Evolutionary conservation across 371 early-diverging fungal genomes (phyloP).

Genomic region (Mortierella sp.): DNA sequence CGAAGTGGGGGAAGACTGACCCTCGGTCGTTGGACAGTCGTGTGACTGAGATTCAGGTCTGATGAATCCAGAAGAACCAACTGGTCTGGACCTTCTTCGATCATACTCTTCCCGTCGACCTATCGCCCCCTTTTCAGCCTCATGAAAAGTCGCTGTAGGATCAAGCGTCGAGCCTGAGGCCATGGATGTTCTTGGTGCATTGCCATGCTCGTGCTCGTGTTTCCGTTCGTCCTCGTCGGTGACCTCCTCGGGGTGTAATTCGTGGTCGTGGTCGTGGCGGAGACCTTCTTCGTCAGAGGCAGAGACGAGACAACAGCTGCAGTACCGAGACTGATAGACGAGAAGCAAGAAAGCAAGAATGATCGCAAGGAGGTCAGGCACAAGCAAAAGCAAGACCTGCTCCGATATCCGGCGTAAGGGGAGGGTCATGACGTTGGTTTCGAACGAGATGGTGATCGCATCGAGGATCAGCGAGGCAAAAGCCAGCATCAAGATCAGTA

Average conservation of each 20-base stretch:
- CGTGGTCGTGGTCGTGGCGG: constrained; percentile 1
- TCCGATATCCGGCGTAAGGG: not conserved
- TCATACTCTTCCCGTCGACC: not conserved
- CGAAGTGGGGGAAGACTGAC: no score
- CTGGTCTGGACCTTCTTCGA: no score
- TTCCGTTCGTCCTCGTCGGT: not conserved
- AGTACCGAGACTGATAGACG: constrained; percentile 8
- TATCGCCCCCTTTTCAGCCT: not conserved
- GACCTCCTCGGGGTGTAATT: no score
- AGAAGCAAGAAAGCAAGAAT: constrained; percentile 13
- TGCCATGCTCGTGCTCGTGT: not conserved
- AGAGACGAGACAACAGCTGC: constrained; percentile 8
- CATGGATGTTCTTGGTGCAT: not conserved
- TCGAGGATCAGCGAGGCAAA: constrained; percentile 39
- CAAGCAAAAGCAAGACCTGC: constrained; percentile 17
- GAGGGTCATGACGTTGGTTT: constrained; percentile 39
- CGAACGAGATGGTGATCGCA: constrained; percentile 44
- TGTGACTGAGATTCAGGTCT: no score
- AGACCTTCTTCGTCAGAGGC: not conserved
- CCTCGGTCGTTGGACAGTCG: no score
- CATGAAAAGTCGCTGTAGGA: not conserved
- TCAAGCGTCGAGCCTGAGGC: not conserved
- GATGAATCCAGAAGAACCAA: no score
- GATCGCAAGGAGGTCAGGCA: constrained; percentile 34
- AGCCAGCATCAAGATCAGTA: constrained; percentile 26